Evolutionary conservation across 2,329 filamentous ascomycete species (phyloP), one percentile per base, ranked within the genome.

Genomic region (Canariomyces notabilis): DNA sequence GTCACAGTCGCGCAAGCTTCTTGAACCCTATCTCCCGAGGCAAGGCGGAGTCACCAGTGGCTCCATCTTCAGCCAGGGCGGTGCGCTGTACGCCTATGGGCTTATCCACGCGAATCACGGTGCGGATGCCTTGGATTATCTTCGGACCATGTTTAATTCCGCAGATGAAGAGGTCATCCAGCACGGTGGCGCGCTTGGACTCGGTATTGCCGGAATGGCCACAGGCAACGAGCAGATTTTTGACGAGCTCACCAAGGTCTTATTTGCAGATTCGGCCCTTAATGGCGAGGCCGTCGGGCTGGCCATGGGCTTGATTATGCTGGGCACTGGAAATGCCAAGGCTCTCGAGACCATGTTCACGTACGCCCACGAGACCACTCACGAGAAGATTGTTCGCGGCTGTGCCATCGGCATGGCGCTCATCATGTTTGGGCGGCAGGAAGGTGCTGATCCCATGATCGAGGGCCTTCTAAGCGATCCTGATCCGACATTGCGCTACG

Each of bases 301-400:
- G 48, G 79, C 91, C 11, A 97, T 98, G 89, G 93, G 93, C 67
- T 78, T 98, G 37, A 90, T 98, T 65, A 98, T 97, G 93, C 74
- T 98, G 45, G 93, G 93, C 45, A 96, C 91, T n/a, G 93, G 91
- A 51, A 95, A 96, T 64, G 84, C 89, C 63, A 89, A 87, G 65
- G 90, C 89, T 7, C 71, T 98, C 6, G 89, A 96, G 63, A 89
- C 95, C 58, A 96, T 98, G 91, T 93, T 96, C 48, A 86, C 89
- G 37, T 98, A 98, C 62, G 89, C 93, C 4, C 93, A 96, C 61
- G 93, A 98, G 57, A 98, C 93, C 1, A 91, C 94, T 52, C 93
- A 98, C 70, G 93, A 98, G 74, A 98, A 98, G 78, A 97, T 95
- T 61, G 89, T 98, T 19, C 89, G 93, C 40, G 93, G 93, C 63